Base-by-base conservation (phyloP, 2,329 filamentous ascomycete species). In the Xylariales sp. region DNA sequence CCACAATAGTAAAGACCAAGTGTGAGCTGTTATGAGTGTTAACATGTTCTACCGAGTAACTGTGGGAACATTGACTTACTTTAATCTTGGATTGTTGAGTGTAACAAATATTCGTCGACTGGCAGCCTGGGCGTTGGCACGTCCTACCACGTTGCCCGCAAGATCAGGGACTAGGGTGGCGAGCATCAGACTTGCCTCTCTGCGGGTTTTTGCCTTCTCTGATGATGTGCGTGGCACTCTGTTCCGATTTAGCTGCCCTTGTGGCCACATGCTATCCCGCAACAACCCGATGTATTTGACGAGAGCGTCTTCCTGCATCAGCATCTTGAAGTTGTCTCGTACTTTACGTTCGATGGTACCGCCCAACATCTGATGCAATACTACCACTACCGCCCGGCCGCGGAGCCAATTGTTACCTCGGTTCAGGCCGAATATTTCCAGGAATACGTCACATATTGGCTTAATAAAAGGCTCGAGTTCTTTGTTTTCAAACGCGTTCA, bases 301-400 rank as follows among this genome's bases (percentile, higher is more conserved):
- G 9, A 98, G 81, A 3, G 90, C 90, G 23, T 96, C 92, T 71
- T 97, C 94, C 66, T 93, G 89, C 0, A 93, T 82, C 0, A 97
- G 82, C 50, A 86, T 83, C 72, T 89, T 91, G 49, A 94, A 90
- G 62, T 90, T 92, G 67, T 99, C 96, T 23, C 96, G 90, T 36
- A 98, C 92, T 80, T 97, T 97, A 67, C 94, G 90, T 81, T 99
- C 96, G 70, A 99, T 97, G 0, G 96, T 98, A 28, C 96, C 95
- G 14, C 96, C 96, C 0, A 99, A 89, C 5, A 99, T 87, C 79
- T 99, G 96, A 77, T 99, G 96, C 23, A 99, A 85, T 2, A 99
- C 95, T 9, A 99, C 94, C 4, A 99, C 95, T 1, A 98, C 96
- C 0, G 96, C 96, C 28, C 96, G 90, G 0, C 96, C 97, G 48